phyloP scores from a whole-genome alignment of 805 yeast genomes.

The Saccharomycopsis vini region DNA sequence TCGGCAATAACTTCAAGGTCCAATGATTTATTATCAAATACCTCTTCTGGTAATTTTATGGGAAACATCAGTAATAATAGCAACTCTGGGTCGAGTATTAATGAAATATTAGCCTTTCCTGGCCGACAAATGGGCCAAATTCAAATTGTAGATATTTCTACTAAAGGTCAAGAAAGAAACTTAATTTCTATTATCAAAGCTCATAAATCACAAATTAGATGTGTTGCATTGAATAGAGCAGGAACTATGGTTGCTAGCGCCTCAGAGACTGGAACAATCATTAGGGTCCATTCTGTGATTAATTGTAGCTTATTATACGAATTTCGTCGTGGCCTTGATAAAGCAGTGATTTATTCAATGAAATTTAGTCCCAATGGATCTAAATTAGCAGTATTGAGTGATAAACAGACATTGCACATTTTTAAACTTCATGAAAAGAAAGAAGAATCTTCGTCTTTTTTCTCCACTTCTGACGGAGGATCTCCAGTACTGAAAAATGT shows the following conservation, averaged over 20 bases:
- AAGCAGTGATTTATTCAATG: slow-evolving; percentile 75
- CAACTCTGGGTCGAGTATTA: slow-evolving; percentile 1
- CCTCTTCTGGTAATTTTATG: too few species aligned
- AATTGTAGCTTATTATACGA: slow-evolving; percentile 68
- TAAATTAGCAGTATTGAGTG: slow-evolving; percentile 76
- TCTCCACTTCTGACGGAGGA: background rate
- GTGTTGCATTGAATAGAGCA: slow-evolving; percentile 51
- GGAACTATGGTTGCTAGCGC: slow-evolving; percentile 75
- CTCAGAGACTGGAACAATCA: slow-evolving; percentile 72
- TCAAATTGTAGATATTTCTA: slow-evolving; percentile 68
- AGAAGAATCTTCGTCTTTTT: background rate
- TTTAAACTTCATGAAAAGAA: slow-evolving; percentile 49
- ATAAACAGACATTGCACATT: slow-evolving; percentile 82
- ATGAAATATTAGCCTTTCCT: slow-evolving; percentile 62
- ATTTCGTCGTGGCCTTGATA: slow-evolving; percentile 84
- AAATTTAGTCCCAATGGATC: slow-evolving; percentile 71
- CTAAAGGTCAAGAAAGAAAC: slow-evolving; percentile 53
- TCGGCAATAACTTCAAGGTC: too few species aligned
- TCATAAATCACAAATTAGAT: slow-evolving; percentile 58
- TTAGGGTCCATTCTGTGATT: slow-evolving; percentile 61
- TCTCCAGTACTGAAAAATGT: background rate
- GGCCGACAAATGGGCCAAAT: slow-evolving; percentile 57
- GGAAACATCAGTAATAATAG: too few species aligned
- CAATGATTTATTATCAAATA: background rate
- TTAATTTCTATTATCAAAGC: slow-evolving; percentile 66